Conservation (phyloP, 441 rosid genomes). For the Erodium moschatum region DNA sequence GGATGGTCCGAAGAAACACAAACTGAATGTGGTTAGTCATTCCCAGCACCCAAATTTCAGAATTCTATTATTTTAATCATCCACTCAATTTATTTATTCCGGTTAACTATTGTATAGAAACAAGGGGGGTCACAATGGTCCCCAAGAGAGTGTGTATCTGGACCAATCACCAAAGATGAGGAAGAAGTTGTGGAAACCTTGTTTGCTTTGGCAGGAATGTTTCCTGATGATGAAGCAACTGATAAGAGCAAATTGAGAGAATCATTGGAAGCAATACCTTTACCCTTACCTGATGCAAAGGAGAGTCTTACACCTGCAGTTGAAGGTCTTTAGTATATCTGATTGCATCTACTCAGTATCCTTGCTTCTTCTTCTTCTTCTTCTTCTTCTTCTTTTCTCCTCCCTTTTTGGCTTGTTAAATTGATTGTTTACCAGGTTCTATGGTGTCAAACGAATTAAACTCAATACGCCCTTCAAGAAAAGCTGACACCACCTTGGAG, state of each 20-base stretch:
- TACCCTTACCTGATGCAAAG: conserved; percentile 23
- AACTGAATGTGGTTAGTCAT: conserved; percentile 45
- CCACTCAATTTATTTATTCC: conserved; percentile 15
- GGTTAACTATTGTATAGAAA: conserved; percentile 31
- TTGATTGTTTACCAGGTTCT: conserved; percentile 13
- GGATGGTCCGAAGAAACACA: conserved; percentile 28
- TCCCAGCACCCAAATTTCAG: conserved; percentile 19
- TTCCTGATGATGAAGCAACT: conserved; percentile 29
- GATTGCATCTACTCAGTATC: neutral
- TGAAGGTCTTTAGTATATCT: conserved; percentile 24
- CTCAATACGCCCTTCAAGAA: conserved; percentile 19
- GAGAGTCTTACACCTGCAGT: conserved; percentile 19
- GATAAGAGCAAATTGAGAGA: conserved; percentile 22
- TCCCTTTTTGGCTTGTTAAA: neutral
- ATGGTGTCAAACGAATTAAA: conserved; percentile 30
- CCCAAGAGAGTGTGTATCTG: conserved; percentile 28
- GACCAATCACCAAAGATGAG: conserved; percentile 82
- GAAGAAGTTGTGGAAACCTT: conserved; percentile 83
- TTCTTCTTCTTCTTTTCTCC: neutral
- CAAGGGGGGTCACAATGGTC: conserved; percentile 35
- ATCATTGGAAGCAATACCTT: conserved; percentile 26
- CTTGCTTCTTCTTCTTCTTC: conserved; percentile 1
- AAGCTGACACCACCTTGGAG: conserved; percentile 18
- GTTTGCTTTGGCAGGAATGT: conserved; percentile 72
- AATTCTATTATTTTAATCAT: conserved; percentile 15